These are phyloP conservation scores for Saccharomycopsis sp. DNA, from an alignment of 805 yeast genomes.

Conservation along the genomic window DNA sequence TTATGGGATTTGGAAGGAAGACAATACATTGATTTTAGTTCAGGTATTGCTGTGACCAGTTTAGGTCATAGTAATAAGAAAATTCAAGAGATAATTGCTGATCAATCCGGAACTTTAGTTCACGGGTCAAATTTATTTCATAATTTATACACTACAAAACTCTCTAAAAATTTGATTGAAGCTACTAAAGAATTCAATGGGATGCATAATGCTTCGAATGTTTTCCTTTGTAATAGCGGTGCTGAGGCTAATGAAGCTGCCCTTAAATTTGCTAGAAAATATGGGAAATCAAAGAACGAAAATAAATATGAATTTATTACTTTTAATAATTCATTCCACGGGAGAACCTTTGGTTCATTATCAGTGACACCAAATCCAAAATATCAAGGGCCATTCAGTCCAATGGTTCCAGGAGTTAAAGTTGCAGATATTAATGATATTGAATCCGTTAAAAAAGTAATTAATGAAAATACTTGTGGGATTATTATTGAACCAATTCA, in stretches of 20 bases:
- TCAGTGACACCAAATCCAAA: conserved; percentile 90
- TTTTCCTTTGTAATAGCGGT: conserved; percentile 65
- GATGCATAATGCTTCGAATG: conserved; percentile 72
- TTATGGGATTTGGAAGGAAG: conserved; percentile 75
- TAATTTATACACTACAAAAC: conserved; percentile 76
- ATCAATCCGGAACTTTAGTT: conserved; percentile 66
- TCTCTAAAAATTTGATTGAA: conserved; percentile 63
- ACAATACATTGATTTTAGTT: conserved; percentile 81
- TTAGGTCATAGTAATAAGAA: conserved; percentile 81
- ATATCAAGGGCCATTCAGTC: conserved; percentile 86
- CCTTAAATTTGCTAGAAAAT: conserved; percentile 71
- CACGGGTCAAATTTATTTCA: conserved; percentile 85
- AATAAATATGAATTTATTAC: conserved; percentile 72
- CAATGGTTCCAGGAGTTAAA: conserved; percentile 83
- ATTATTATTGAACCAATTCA: conserved; percentile 96
- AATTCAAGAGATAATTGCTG: conserved; percentile 59
- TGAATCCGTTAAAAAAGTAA: conserved; percentile 45
- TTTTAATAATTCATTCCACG: conserved; percentile 90
- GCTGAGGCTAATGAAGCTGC: conserved; percentile 81
- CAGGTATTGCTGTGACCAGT: conserved; percentile 97
- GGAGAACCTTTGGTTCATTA: conserved; percentile 89
- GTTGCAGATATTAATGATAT: conserved; percentile 59
- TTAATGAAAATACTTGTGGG: conserved; percentile 52
- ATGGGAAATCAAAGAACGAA: conserved; percentile 50
- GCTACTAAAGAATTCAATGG: conserved; percentile 70